A percentile compares a stretch with the other conserved stretches of the same genome.
Conservation (phyloP, 306 rosid species). For the Acacia acuminata region DNA sequence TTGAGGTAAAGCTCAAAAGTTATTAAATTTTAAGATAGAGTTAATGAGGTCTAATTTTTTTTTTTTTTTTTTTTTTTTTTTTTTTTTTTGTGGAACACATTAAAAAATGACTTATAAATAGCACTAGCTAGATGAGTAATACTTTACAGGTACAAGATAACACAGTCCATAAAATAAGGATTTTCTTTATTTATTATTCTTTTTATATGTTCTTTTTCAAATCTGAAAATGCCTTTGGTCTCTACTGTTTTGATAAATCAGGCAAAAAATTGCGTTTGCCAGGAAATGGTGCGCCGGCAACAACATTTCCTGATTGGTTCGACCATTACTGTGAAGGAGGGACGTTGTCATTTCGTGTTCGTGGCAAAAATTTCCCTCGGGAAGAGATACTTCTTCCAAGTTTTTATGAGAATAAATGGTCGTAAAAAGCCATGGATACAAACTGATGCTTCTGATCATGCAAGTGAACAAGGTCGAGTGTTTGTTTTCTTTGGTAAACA, state of each 20-base stretch:
- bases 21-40: too few relatives aligned
- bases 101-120: too few relatives aligned
- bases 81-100: too few relatives aligned
- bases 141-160: too few relatives aligned
- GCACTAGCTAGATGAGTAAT: too few relatives aligned
- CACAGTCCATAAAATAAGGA: background rate
- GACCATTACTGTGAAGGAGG: background rate
- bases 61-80: too few relatives aligned
- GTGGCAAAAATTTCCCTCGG: background rate
- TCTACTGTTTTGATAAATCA: background rate
- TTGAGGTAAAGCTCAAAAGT: too few relatives aligned
- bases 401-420: background rate
- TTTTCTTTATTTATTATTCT: too few relatives aligned
- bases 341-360: background rate
- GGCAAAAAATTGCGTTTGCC: background rate
- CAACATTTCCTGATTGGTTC: background rate
- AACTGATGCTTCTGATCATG: background rate
- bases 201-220: background rate
- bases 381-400: background rate
- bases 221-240: background rate
- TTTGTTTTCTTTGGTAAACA: background rate
- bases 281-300: background rate
- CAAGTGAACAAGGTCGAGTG: background rate
- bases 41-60: too few relatives aligned
- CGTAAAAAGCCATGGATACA: background rate